Conservation (phyloP, 805 yeast species). For the Starmerella sp. region DNA sequence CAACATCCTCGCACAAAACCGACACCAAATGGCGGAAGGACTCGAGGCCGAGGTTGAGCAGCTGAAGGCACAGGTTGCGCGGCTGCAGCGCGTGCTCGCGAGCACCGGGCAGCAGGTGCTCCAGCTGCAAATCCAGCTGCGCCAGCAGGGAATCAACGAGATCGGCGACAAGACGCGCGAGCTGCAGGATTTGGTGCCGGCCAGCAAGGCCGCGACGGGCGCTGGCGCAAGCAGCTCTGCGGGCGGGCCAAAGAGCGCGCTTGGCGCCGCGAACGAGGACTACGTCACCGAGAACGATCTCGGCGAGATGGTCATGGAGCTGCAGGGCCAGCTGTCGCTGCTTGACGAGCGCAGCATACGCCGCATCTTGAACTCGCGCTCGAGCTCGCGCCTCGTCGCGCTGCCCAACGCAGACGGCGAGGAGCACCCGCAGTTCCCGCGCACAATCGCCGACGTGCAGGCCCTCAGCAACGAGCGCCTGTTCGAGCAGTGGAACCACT, state of each 20-base stretch:
- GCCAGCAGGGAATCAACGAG: constrained; percentile 29
- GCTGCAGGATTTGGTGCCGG: constrained; percentile 21
- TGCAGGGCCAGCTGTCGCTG: constrained; percentile 74
- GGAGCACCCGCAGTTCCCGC: constrained; percentile 16
- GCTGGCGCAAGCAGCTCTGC: background rate
- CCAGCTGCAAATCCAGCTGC: constrained; percentile 50
- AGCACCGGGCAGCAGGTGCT: constrained; percentile 73
- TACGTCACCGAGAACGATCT: constrained; percentile 69
- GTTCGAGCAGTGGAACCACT: constrained; percentile 20
- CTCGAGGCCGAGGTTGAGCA: constrained; percentile 25
- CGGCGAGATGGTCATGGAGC: constrained; percentile 75
- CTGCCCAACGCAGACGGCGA: constrained; percentile 22
- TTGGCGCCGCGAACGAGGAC: constrained; percentile 5
- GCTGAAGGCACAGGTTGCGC: constrained; percentile 39
- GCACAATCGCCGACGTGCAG: constrained; percentile 13
- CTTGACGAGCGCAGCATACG: constrained; percentile 64
- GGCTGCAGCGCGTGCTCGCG: constrained; percentile 54
- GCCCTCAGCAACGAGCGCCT: constrained; percentile 8
- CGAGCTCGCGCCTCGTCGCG: constrained; percentile 23
- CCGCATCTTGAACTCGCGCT: constrained; percentile 54
- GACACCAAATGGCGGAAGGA: constrained; percentile 4
- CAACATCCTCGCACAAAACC: background rate
- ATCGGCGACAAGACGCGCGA: constrained; percentile 19
- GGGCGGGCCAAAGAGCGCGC: background rate
- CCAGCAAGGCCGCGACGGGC: constrained; percentile 5